Conservation (phyloP, 1,284 basidiomycete species). For the Paramarasmius palmivorus region DNA sequence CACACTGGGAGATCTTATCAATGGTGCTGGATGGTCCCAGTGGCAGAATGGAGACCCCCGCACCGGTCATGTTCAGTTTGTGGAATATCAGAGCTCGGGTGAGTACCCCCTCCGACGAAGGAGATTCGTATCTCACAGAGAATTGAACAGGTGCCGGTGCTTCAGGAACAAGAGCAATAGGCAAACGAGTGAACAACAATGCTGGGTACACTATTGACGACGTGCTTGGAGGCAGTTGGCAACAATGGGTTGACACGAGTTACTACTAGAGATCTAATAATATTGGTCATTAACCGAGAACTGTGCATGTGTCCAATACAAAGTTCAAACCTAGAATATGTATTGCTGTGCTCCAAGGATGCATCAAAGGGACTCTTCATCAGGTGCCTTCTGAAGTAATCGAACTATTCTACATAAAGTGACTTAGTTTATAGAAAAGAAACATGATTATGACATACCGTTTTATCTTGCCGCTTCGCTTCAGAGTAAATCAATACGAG, state of each 20-base stretch:
- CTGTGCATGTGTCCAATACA: no score
- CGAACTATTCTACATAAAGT: no score
- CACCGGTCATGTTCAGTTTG: constrained; percentile 29
- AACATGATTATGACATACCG: constrained; percentile 25
- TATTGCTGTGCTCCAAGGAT: no score
- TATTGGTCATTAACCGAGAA: no score
- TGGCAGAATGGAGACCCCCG: constrained; percentile 28
- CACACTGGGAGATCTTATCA: constrained; percentile 21
- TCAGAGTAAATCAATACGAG: constrained; percentile 45
- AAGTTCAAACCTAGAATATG: no score
- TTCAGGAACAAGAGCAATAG: constrained; percentile 26
- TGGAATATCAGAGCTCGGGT: constrained; percentile 29
- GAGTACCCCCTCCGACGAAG: background rate
- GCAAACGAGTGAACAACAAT: constrained; percentile 24
- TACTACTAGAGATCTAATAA: no score
- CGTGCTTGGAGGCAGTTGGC: constrained; percentile 28
- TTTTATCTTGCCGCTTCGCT: constrained; percentile 43
- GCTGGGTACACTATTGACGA: constrained; percentile 25
- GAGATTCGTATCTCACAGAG: no score
- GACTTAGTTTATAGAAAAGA: no score
- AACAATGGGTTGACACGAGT: constrained; percentile 25
- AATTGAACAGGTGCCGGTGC: constrained; percentile 30
- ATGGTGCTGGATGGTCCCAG: constrained; percentile 28
- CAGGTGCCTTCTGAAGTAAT: no score
- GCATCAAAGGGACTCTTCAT: no score